These are phyloP conservation scores for Dentipellis sp. DNA, from an alignment of 768 basidiomycete species.

Conservation along the genomic window DNA sequence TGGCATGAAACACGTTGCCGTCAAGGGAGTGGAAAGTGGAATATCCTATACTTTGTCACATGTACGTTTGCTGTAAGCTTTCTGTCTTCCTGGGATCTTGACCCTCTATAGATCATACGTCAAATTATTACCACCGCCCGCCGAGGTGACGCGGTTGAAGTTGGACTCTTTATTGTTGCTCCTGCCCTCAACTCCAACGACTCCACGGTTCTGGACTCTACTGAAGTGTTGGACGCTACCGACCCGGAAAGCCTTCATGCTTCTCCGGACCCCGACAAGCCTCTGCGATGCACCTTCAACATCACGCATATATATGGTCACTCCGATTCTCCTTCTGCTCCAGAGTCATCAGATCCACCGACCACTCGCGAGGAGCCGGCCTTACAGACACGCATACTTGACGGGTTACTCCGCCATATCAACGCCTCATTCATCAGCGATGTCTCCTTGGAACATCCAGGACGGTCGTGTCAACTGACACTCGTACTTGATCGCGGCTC, in stretches of 20 bases:
- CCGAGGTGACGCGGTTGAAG: constrained; percentile 73
- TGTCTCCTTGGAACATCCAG: constrained; percentile 31
- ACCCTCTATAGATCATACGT: constrained; percentile 55
- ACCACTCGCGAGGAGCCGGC: constrained; percentile 26
- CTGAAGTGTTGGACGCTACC: constrained; percentile 10
- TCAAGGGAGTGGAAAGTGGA: constrained; percentile 79
- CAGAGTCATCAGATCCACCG: not conserved
- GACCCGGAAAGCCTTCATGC: constrained; percentile 7
- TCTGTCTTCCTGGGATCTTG: constrained; percentile 11
- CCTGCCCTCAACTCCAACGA: constrained; percentile 8
- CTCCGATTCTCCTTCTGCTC: constrained; percentile 7
- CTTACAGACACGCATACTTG: constrained; percentile 46
- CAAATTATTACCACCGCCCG: constrained; percentile 68
- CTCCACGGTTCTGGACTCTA: not conserved
- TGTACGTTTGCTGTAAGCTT: constrained; percentile 41
- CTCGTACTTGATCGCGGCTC: constrained; percentile 56
- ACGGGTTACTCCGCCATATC: constrained; percentile 50
- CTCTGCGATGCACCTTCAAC: constrained; percentile 49
- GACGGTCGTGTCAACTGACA: constrained; percentile 49
- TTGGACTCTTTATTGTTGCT: constrained; percentile 60
- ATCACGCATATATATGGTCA: constrained; percentile 40
- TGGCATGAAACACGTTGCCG: constrained; percentile 78
- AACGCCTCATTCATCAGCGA: constrained; percentile 34
- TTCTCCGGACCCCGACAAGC: constrained; percentile 22
- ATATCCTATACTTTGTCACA: constrained; percentile 75